phyloP scores from a whole-genome alignment of 2,329 filamentous ascomycete genomes.

The Epichloe scottii region DNA sequence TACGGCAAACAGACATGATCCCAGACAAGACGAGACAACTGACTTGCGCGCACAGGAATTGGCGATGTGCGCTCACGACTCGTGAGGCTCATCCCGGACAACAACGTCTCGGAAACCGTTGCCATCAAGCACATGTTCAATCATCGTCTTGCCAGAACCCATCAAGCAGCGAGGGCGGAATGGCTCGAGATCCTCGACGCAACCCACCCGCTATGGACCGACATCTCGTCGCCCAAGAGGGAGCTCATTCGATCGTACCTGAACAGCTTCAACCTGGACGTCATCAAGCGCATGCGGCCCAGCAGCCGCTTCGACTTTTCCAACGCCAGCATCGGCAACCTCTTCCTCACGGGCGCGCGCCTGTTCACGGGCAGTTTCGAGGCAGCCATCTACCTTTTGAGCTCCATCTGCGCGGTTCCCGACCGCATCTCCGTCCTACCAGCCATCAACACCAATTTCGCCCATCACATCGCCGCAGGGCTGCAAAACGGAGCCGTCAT shows the following conservation, averaged over 20 bases:
- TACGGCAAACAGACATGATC: conserved; percentile 17
- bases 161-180: conserved; percentile 55
- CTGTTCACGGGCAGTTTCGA: conserved; percentile 90
- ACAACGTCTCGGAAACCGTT: conserved; percentile 48
- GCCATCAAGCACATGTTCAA: conserved; percentile 82
- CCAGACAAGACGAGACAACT: neutral
- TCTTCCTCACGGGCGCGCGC: conserved; percentile 73
- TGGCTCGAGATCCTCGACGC: conserved; percentile 87
- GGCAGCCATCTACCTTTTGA: conserved; percentile 79
- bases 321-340: conserved; percentile 62
- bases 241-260: conserved; percentile 68
- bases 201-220: conserved; percentile 61
- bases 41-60: conserved; percentile 36
- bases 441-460: conserved; percentile 89
- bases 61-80: conserved; percentile 46
- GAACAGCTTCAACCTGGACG: conserved; percentile 65
- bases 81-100: conserved; percentile 71
- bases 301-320: conserved; percentile 67
- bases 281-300: conserved; percentile 62
- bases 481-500: conserved; percentile 66
- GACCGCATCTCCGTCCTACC: conserved; percentile 68
- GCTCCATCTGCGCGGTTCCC: conserved; percentile 75
- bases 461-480: conserved; percentile 82
- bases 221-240: conserved; percentile 57
- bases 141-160: conserved; percentile 54